These are phyloP conservation scores for Echeveria elegans DNA, from an alignment of 164 flowering plant species.

Conservation along the genomic window DNA sequence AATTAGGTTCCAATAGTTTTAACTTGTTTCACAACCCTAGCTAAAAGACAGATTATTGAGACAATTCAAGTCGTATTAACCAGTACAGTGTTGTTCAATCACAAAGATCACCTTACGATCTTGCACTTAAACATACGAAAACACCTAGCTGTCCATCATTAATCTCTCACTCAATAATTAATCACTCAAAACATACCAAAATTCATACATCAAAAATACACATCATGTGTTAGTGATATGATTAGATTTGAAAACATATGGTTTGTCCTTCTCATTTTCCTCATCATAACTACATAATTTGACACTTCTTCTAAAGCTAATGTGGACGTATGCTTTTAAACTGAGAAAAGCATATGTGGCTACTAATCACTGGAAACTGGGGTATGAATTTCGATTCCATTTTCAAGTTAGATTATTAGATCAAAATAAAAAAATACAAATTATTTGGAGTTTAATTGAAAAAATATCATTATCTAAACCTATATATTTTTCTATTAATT, in stretches of 20 bases:
- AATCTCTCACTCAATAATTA: background rate
- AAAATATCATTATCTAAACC: too few species aligned
- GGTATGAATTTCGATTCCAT: too few species aligned
- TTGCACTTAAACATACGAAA: background rate
- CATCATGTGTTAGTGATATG: conserved; percentile 6
- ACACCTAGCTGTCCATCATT: background rate
- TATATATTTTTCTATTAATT: too few species aligned
- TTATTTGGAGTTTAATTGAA: too few species aligned
- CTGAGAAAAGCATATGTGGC: conserved; percentile 5
- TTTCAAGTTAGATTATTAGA: too few species aligned
- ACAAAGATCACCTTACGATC: background rate
- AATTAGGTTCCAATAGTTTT: background rate
- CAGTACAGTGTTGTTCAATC: conserved; percentile 1
- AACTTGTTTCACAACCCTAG: background rate
- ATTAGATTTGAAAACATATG: conserved; percentile 5
- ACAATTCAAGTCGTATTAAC: conserved; percentile 1
- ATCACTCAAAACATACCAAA: background rate
- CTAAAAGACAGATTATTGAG: conserved; percentile 6
- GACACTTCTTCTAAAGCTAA: background rate
- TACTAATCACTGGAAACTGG: background rate
- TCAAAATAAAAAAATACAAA: too few species aligned
- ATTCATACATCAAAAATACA: conserved; percentile 4
- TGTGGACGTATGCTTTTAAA: background rate
- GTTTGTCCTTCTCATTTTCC: conserved; percentile 4
- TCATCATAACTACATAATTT: background rate